phyloP scores from a whole-genome alignment of 2,329 filamentous ascomycete species.

The Colletotrichum aenigma region DNA sequence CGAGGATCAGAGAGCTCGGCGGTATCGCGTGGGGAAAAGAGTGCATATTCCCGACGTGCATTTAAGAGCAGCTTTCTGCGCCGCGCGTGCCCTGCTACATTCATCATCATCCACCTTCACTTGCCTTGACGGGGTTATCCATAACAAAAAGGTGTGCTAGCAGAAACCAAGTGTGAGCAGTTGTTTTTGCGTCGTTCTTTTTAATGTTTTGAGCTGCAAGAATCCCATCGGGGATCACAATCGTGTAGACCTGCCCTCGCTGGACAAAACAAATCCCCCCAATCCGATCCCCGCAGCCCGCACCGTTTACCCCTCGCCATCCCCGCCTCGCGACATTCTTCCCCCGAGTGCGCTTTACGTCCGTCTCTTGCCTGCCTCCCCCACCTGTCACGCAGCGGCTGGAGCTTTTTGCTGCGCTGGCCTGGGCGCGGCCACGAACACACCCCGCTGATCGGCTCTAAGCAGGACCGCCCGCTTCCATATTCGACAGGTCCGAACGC shows the following conservation, averaged over 20 bases:
- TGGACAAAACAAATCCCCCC: neutral
- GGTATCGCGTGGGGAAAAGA: neutral
- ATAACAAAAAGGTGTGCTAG: neutral
- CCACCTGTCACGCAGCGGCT: neutral
- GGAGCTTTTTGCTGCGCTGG: neutral
- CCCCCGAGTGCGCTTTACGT: neutral
- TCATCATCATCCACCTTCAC: neutral
- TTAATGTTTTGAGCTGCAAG: fast-evolving
- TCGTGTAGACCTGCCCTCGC: neutral
- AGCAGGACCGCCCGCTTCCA: constrained; percentile 4
- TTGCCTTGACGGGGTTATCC: neutral
- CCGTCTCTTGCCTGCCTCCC: neutral
- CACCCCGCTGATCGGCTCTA: constrained; percentile 4
- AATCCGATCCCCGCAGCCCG: constrained; percentile 2
- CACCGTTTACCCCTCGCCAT: constrained; percentile 11
- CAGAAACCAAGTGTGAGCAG: neutral
- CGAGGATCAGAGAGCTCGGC: neutral
- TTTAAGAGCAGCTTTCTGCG: neutral
- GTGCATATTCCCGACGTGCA: neutral
- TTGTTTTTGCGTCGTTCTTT: neutral
- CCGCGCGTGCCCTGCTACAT: neutral
- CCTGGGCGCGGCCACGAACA: neutral
- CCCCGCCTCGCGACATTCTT: constrained; percentile 20
- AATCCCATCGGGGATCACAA: too few species aligned
- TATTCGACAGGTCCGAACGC: neutral